Evolutionary conservation across 2,329 filamentous ascomycete species (phyloP).

Genomic region (Lachnellula hyalina): DNA sequence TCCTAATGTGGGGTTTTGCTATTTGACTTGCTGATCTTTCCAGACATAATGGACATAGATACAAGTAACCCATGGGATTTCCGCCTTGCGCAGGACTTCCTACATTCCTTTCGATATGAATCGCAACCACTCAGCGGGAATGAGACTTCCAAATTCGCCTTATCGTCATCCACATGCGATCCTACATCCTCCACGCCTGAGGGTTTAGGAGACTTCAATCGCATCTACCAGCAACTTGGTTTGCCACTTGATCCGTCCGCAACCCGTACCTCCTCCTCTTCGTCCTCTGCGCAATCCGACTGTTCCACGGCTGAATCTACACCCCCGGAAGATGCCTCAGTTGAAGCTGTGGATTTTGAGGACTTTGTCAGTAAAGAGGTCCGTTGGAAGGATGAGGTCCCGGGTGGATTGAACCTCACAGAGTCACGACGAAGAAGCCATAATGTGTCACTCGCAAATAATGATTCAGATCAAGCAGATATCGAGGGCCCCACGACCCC

Average conservation of each 20-base stretch:
- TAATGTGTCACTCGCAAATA: not conserved
- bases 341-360: constrained; percentile 4
- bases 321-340: not conserved
- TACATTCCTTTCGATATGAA: not conserved
- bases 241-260: constrained; percentile 8
- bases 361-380: constrained; percentile 9
- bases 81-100: not conserved
- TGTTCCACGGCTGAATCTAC: not conserved
- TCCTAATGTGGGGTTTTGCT: not conserved
- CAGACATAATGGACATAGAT: not conserved
- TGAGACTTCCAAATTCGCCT: not conserved
- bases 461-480: not conserved
- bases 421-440: constrained; percentile 5
- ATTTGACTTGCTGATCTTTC: not conserved
- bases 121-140: not conserved
- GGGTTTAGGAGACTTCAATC: constrained; percentile 21
- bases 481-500: not conserved
- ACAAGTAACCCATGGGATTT: not conserved
- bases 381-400: constrained; percentile 20
- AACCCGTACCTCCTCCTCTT: constrained; percentile 6
- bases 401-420: constrained; percentile 1
- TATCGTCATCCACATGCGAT: constrained; percentile 5
- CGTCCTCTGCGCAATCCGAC: constrained; percentile 3
- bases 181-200: constrained; percentile 8
- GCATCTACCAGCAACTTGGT: constrained; percentile 17